Evolutionary conservation across 2,329 filamentous ascomycete species (phyloP).

Genomic region (Pezizomycotina sp.): DNA sequence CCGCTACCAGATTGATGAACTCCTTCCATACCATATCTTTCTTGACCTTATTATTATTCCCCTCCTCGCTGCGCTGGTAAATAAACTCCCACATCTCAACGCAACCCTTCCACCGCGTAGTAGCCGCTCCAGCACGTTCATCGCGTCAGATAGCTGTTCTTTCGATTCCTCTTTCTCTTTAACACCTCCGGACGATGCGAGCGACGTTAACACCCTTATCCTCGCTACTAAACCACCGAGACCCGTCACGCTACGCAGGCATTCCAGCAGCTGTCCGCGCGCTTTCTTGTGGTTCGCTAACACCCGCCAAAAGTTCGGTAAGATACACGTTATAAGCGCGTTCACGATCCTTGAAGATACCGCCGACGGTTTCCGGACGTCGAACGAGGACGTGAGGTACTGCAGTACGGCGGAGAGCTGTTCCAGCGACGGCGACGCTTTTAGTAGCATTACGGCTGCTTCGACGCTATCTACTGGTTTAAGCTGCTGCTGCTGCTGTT

Average conservation of each 20-base stretch:
- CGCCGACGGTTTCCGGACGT: conserved; percentile 8
- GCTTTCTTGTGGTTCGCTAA: conserved; percentile 35
- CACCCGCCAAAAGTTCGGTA: conserved; percentile 66
- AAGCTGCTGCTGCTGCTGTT: neutral
- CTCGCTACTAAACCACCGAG: conserved; percentile 61
- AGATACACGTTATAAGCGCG: conserved; percentile 52
- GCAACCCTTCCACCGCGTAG: conserved; percentile 19
- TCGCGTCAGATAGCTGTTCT: conserved; percentile 30
- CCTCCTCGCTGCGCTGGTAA: conserved; percentile 26
- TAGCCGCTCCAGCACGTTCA: conserved; percentile 30
- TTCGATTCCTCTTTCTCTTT: conserved; percentile 26
- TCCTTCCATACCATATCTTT: conserved; percentile 47
- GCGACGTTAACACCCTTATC: conserved; percentile 44
- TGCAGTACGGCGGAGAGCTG: conserved; percentile 8
- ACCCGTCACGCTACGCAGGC: conserved; percentile 57
- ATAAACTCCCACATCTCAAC: conserved; percentile 20
- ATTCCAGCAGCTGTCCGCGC: conserved; percentile 40
- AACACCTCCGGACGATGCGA: conserved; percentile 30
- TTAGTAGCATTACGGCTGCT: conserved; percentile 15
- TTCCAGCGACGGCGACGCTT: conserved; percentile 10
- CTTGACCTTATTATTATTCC: conserved; percentile 29
- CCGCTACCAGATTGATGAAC: conserved; percentile 40
- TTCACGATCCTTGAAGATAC: conserved; percentile 47
- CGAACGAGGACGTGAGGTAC: conserved; percentile 5
- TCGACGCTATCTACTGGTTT: conserved; percentile 11